Evolutionary conservation across 2,329 filamentous ascomycete genomes (phyloP).

Genomic region (Amylocarpus encephaloides): DNA sequence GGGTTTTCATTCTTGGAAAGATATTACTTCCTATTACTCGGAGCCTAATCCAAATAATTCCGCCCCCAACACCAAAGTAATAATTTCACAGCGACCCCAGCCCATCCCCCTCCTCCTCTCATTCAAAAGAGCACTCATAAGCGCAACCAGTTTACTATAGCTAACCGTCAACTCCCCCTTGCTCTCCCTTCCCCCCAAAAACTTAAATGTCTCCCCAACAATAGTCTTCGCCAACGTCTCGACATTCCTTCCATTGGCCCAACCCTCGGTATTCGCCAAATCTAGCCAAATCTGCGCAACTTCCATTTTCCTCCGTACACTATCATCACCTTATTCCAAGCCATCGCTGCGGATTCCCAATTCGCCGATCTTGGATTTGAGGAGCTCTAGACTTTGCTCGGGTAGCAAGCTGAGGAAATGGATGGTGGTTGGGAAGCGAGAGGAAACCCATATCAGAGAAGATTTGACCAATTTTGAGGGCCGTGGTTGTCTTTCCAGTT

Average conservation of each 20-base stretch:
- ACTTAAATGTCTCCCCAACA: background rate
- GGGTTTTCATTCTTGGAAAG: no score
- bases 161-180: background rate
- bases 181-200: background rate
- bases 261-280: slow-evolving; percentile 8
- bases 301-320: background rate
- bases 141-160: background rate
- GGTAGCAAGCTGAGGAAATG: slow-evolving; percentile 11
- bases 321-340: background rate
- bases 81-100: background rate
- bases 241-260: slow-evolving; percentile 22
- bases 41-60: no score
- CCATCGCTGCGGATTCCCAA: background rate
- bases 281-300: background rate
- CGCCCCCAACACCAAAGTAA: background rate
- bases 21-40: no score
- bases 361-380: slow-evolving; percentile 6
- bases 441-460: slow-evolving; percentile 70
- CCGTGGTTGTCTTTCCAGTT: slow-evolving; percentile 66
- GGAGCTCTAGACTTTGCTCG: slow-evolving; percentile 10
- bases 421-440: slow-evolving; percentile 43
- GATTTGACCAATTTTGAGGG: slow-evolving; percentile 65
- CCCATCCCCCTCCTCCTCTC: background rate
- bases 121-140: background rate
- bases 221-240: slow-evolving; percentile 18